A percentile compares a stretch with the other conserved stretches of the same genome.
Conservation (phyloP, 805 yeast genomes). For the Tetrapisispora phaffii region DNA sequence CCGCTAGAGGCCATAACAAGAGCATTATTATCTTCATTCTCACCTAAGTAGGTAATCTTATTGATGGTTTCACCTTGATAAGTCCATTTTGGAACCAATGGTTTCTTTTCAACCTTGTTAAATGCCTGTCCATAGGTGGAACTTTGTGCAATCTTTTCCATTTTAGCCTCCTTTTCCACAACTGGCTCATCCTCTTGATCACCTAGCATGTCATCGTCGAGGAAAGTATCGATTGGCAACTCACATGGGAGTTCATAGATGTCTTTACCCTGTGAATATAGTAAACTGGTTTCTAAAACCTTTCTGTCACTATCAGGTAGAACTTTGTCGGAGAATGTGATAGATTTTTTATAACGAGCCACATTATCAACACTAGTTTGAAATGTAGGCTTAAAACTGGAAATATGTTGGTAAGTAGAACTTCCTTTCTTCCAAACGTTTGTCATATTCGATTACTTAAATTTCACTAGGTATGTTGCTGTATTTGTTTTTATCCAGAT, state of each 20-base stretch:
- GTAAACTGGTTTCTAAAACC: conserved; percentile 17
- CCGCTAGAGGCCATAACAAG: conserved; percentile 27
- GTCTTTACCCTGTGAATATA: conserved; percentile 27
- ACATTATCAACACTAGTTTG: conserved; percentile 25
- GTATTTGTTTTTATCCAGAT: too few species aligned
- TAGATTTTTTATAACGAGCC: conserved; percentile 16
- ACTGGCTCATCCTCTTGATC: conserved; percentile 4
- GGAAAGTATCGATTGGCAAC: conserved; percentile 22
- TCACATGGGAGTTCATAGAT: conserved; percentile 24
- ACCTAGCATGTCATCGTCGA: conserved; percentile 11
- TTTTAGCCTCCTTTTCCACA: not conserved
- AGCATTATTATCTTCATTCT: conserved; percentile 32
- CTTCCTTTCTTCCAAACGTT: conserved; percentile 2
- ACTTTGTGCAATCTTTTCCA: conserved; percentile 13
- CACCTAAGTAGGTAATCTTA: conserved; percentile 20
- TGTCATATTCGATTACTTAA: not conserved
- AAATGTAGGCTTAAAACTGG: conserved; percentile 31
- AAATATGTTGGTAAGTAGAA: conserved; percentile 21
- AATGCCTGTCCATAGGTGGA: conserved; percentile 70
- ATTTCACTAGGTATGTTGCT: not conserved
- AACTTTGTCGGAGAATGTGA: conserved; percentile 22
- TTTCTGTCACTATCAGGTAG: conserved; percentile 26
- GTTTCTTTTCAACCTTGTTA: conserved; percentile 33
- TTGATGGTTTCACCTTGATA: conserved; percentile 26
- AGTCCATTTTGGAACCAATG: conserved; percentile 20